Conservation (phyloP, 345 rosid genomes). For the Eucalyptus grandis region DNA sequence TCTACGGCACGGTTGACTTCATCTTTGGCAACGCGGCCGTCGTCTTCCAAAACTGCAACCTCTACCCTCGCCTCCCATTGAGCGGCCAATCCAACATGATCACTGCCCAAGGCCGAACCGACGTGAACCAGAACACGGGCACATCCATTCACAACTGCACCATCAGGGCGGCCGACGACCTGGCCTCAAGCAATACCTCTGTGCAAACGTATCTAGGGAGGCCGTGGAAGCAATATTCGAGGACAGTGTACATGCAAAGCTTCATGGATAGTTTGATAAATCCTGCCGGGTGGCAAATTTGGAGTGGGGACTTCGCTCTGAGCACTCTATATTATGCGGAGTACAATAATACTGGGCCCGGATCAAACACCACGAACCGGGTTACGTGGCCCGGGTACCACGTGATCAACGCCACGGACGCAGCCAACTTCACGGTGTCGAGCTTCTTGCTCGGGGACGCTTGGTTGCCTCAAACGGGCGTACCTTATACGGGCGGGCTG, state of each 20-base stretch:
- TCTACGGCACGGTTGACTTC: conserved; percentile 86
- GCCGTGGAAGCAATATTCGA: conserved; percentile 89
- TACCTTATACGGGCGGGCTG: conserved; percentile 32
- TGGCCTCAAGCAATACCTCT: conserved; percentile 26
- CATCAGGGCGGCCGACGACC: conserved; percentile 49
- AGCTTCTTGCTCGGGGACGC: conserved; percentile 50
- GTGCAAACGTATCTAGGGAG: conserved; percentile 65
- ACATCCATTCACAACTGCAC: conserved; percentile 58
- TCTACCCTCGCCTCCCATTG: conserved; percentile 65
- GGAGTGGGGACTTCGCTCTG: conserved; percentile 60
- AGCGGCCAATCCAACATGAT: conserved; percentile 76
- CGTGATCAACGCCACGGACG: conserved; percentile 44
- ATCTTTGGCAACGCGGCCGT: conserved; percentile 91
- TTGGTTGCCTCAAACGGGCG: conserved; percentile 61
- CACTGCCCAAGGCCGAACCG: conserved; percentile 78
- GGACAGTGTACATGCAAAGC: conserved; percentile 56
- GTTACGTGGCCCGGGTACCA: conserved; percentile 71
- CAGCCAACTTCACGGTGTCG: conserved; percentile 55
- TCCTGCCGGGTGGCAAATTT: conserved; percentile 64
- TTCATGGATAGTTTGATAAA: conserved; percentile 38
- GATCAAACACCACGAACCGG: conserved; percentile 41
- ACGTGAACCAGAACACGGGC: conserved; percentile 83
- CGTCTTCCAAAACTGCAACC: conserved; percentile 63
- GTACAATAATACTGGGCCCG: conserved; percentile 53
- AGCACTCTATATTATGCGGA: conserved; percentile 72